A percentile compares a stretch with the other conserved stretches of the same genome.
Conservation (phyloP, 2,329 filamentous ascomycete genomes). For the Leptosphaerulina australis region DNA sequence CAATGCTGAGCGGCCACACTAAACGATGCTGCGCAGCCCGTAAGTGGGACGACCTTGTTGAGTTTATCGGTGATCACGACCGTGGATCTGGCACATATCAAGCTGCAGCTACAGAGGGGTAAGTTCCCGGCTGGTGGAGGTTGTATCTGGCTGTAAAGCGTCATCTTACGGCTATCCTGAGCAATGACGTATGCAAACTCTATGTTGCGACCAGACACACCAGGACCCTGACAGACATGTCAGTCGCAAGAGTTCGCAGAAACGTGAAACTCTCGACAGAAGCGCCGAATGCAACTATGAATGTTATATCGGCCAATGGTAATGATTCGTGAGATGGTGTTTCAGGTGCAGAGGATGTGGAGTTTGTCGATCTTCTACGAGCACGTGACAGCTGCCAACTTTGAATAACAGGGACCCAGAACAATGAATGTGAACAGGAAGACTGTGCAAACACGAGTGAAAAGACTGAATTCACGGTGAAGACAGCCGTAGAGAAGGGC, state of each 20-base stretch:
- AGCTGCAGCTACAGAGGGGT: too few relatives aligned
- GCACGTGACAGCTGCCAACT: conserved; percentile 1
- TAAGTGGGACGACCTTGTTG: too few relatives aligned
- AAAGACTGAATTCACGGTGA: not conserved
- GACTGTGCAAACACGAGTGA: not conserved
- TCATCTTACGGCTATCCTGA: not conserved
- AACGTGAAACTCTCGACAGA: conserved; percentile 1
- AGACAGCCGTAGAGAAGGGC: conserved; percentile 9
- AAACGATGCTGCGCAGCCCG: too few relatives aligned
- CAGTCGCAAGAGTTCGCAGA: conserved; percentile 5
- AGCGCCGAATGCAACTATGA: conserved; percentile 2
- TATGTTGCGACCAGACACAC: not conserved
- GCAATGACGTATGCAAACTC: not conserved
- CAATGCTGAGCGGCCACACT: too few relatives aligned
- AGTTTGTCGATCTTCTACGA: conserved; percentile 10
- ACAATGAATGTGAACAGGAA: not conserved
- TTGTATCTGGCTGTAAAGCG: too few relatives aligned
- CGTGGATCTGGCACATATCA: too few relatives aligned
- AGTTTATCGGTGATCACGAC: too few relatives aligned
- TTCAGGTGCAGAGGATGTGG: conserved; percentile 7
- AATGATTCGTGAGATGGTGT: conserved; percentile 13
- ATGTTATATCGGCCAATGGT: not conserved
- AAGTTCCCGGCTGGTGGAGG: too few relatives aligned
- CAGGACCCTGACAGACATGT: conserved; percentile 5
- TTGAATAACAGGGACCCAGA: not conserved